Conservation (phyloP, 1,139 yeast genomes). For the Candida anutae region DNA sequence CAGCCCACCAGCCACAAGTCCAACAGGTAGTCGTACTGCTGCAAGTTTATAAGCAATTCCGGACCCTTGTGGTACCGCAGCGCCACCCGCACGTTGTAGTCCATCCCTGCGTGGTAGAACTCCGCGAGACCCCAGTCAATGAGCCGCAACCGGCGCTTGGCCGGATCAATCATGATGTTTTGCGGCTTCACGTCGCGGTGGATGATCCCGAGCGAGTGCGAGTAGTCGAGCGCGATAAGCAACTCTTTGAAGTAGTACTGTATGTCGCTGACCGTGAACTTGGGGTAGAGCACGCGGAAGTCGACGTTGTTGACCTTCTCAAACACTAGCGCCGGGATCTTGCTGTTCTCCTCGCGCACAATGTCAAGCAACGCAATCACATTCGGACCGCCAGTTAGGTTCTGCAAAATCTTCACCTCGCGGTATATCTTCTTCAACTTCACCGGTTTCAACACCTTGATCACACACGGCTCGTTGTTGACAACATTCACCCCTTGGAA, state of each 20-base stretch:
- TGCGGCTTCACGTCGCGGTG: constrained; percentile 84
- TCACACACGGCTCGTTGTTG: constrained; percentile 50
- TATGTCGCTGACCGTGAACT: constrained; percentile 53
- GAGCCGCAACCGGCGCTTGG: constrained; percentile 50
- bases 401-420: constrained; percentile 68
- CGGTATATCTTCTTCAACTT: constrained; percentile 72
- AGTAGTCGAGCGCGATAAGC: constrained; percentile 63
- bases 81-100: constrained; percentile 75
- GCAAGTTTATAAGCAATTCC: constrained; percentile 63
- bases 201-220: constrained; percentile 79
- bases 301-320: constrained; percentile 68
- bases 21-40: constrained; percentile 69
- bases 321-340: constrained; percentile 69
- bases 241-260: constrained; percentile 66
- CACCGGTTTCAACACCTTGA: constrained; percentile 73
- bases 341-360: constrained; percentile 66
- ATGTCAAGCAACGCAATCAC: constrained; percentile 62
- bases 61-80: constrained; percentile 80
- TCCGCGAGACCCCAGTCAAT: constrained; percentile 87
- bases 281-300: constrained; percentile 64
- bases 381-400: constrained; percentile 70
- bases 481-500: constrained; percentile 58
- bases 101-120: constrained; percentile 71
- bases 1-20: constrained; percentile 83
- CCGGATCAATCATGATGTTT: constrained; percentile 76